A percentile compares a stretch with the other conserved stretches of the same genome.
These are phyloP conservation scores for Thielaviopsis musarum DNA, from an alignment of 2,329 filamentous ascomycete species.

Conservation along the genomic window DNA sequence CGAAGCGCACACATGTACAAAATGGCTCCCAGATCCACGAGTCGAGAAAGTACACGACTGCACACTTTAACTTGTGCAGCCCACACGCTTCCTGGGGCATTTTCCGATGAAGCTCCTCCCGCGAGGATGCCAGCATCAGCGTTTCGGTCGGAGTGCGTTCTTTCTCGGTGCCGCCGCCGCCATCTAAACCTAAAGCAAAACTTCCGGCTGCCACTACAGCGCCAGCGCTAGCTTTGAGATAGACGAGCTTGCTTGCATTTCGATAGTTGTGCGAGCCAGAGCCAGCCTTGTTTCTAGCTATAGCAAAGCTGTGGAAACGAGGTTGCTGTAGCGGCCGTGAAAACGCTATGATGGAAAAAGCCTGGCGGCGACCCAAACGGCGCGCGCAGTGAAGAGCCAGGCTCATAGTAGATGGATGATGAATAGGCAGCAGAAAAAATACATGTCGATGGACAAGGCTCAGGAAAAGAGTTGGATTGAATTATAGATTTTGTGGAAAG, in stretches of 20 bases:
- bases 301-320: background rate
- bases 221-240: conserved; percentile 5
- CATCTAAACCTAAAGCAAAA: background rate
- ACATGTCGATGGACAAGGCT: background rate
- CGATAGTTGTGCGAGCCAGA: background rate
- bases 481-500: background rate
- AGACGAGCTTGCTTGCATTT: background rate
- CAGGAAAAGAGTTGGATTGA: background rate
- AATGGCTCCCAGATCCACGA: conserved; percentile 67
- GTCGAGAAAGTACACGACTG: conserved; percentile 51
- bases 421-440: background rate
- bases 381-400: conserved; percentile 6
- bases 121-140: conserved; percentile 73
- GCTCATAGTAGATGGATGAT: conserved; percentile 7
- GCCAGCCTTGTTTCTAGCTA: too few relatives aligned
- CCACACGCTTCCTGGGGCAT: conserved; percentile 46
- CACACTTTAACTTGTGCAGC: conserved; percentile 38
- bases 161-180: background rate
- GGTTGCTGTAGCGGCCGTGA: background rate
- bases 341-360: background rate
- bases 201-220: background rate
- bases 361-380: background rate
- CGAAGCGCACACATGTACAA: conserved; percentile 71
- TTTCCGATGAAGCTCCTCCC: conserved; percentile 56
- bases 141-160: conserved; percentile 32